A percentile compares a stretch with the other conserved stretches of the same genome.
Conservation (phyloP, 2,329 filamentous ascomycete species). For the Colletotrichum endophyticum region DNA sequence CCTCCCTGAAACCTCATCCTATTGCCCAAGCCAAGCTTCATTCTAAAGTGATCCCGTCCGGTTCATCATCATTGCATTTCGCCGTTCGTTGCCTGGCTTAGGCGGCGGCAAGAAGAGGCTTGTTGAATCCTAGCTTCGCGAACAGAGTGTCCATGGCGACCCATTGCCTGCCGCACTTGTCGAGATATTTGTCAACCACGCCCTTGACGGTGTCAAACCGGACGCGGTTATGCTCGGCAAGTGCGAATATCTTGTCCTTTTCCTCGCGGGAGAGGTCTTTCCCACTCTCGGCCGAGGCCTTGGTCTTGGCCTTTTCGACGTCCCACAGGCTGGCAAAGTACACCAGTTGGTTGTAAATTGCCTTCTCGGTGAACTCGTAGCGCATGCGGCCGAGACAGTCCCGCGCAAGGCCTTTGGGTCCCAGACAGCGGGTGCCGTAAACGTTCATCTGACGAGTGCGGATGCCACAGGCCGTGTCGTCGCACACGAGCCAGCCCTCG, state of each 20-base stretch:
- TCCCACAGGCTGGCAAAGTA: constrained; percentile 89
- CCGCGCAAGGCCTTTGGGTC: constrained; percentile 81
- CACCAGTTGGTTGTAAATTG: constrained; percentile 91
- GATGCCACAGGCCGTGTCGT: constrained; percentile 85
- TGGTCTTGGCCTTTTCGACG: constrained; percentile 70
- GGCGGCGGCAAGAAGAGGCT: constrained; percentile 21
- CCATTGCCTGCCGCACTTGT: constrained; percentile 90
- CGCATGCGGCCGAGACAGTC: constrained; percentile 88
- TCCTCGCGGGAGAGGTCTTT: constrained; percentile 53
- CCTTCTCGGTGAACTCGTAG: constrained; percentile 87
- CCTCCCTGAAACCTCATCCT: not conserved
- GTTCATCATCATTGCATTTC: not conserved
- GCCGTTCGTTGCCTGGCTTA: not conserved
- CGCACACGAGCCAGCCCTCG: constrained; percentile 88
- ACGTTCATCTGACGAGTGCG: constrained; percentile 92
- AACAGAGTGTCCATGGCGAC: constrained; percentile 93
- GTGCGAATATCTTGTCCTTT: constrained; percentile 66
- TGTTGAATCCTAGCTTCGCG: constrained; percentile 65
- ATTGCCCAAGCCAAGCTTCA: not conserved
- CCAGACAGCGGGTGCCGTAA: constrained; percentile 88
- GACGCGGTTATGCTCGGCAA: constrained; percentile 82
- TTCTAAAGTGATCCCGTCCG: not conserved
- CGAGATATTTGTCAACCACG: constrained; percentile 82
- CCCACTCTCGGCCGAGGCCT: constrained; percentile 37
- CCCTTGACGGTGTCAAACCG: constrained; percentile 78